A percentile compares a stretch with the other conserved stretches of the same genome.
Evolutionary conservation across 805 yeast genomes (phyloP).

Genomic region (Candida boleticola): DNA sequence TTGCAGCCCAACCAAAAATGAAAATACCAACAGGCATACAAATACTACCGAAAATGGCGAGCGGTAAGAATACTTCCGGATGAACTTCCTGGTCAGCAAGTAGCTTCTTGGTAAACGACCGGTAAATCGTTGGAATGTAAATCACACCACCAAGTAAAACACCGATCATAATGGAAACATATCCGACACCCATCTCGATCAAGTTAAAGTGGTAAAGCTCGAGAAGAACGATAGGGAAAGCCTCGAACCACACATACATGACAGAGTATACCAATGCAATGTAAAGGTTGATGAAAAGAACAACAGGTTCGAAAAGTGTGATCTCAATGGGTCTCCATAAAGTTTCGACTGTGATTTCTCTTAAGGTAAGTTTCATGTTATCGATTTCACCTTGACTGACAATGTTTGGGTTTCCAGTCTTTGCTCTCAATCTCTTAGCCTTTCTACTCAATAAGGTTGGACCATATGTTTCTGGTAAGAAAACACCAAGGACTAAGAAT

Average conservation of each 20-base stretch:
- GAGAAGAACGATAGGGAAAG: conserved; percentile 54
- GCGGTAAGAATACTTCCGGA: conserved; percentile 45
- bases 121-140: conserved; percentile 25
- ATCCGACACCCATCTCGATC: conserved; percentile 48
- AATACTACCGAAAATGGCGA: conserved; percentile 40
- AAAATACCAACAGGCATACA: conserved; percentile 43
- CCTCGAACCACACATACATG: conserved; percentile 58
- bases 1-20: too few species aligned
- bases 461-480: conserved; percentile 50
- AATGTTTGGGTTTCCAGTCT: conserved; percentile 49
- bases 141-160: conserved; percentile 34
- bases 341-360: conserved; percentile 23
- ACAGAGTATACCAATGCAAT: conserved; percentile 52
- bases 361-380: conserved; percentile 17
- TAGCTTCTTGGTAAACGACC: conserved; percentile 17
- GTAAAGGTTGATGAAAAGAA: too few species aligned
- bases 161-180: conserved; percentile 47
- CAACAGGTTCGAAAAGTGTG: conserved; percentile 53
- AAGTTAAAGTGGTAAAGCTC: conserved; percentile 45
- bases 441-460: conserved; percentile 46
- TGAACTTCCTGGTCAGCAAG: conserved; percentile 22
- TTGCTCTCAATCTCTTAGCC: conserved; percentile 45
- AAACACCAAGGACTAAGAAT: conserved; percentile 32
- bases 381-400: too few species aligned
- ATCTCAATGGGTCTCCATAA: too few species aligned